Percentiles rank a stretch among this genome's conserved stretches.
These are phyloP conservation scores for Rhinocladiella similis DNA, from an alignment of 2,329 filamentous ascomycete species.

Conservation along the genomic window DNA sequence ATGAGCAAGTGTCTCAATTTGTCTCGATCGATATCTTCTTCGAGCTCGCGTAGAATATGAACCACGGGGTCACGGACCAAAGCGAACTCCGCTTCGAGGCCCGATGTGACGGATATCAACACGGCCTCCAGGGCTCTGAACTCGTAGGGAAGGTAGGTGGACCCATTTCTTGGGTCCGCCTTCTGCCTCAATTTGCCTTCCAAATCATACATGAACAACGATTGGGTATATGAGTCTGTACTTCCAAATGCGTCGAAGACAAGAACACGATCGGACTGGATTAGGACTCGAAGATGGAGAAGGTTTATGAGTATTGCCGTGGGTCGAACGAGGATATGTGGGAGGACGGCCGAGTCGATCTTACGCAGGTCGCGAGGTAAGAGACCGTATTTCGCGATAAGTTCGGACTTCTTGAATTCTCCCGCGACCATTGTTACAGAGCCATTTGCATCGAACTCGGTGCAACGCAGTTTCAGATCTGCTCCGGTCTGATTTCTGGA, in stretches of 20 bases:
- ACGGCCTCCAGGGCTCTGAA: conserved; percentile 95
- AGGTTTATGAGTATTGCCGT: conserved; percentile 93
- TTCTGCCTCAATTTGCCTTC: conserved; percentile 90
- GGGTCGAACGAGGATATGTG: conserved; percentile 90
- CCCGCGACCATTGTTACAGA: conserved; percentile 90
- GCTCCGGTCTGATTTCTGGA: conserved; percentile 61
- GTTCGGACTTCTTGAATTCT: conserved; percentile 95
- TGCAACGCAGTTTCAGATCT: conserved; percentile 84
- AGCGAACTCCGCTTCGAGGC: conserved; percentile 91
- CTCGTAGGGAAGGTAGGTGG: conserved; percentile 73
- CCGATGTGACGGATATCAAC: conserved; percentile 86
- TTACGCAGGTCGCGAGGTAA: conserved; percentile 94
- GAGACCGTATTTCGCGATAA: conserved; percentile 81
- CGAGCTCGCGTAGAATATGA: conserved; percentile 80
- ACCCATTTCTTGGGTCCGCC: conserved; percentile 37
- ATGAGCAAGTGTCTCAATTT: conserved; percentile 89
- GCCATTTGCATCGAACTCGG: conserved; percentile 89
- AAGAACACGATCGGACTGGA: conserved; percentile 90
- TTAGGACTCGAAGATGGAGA: conserved; percentile 91
- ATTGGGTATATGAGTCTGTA: conserved; percentile 91
- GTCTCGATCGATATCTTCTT: conserved; percentile 95
- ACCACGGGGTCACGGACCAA: conserved; percentile 90
- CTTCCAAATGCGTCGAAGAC: conserved; percentile 96
- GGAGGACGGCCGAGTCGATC: conserved; percentile 93
- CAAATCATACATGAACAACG: conserved; percentile 95